These are phyloP conservation scores for Xylaria hypoxylon DNA, from an alignment of 2,329 filamentous ascomycete species.

Conservation along the genomic window DNA sequence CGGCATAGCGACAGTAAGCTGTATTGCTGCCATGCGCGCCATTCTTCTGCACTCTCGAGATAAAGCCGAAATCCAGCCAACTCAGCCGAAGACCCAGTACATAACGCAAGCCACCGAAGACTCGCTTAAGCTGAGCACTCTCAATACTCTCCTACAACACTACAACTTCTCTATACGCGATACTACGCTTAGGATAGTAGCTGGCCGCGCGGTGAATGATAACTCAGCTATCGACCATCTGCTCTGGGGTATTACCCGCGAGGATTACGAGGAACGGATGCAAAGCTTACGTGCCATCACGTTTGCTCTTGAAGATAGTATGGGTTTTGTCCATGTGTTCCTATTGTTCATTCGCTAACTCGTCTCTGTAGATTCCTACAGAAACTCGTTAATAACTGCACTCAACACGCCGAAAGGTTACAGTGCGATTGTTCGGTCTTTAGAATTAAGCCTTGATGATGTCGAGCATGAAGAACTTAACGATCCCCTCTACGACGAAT, in stretches of 20 bases:
- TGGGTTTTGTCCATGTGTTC: not conserved
- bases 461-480: constrained; percentile 63
- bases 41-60: constrained; percentile 71
- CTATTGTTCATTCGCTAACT: constrained; percentile 21
- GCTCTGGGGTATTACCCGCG: constrained; percentile 68
- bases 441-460: constrained; percentile 67
- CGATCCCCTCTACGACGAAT: constrained; percentile 71
- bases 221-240: constrained; percentile 61
- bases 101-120: constrained; percentile 82
- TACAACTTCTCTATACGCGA: constrained; percentile 80
- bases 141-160: constrained; percentile 75
- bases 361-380: constrained; percentile 45
- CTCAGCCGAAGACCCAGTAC: constrained; percentile 75
- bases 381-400: constrained; percentile 56
- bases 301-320: constrained; percentile 64
- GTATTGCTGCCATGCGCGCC: constrained; percentile 67
- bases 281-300: constrained; percentile 67
- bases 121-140: constrained; percentile 72
- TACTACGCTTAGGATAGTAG: constrained; percentile 71
- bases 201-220: constrained; percentile 70
- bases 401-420: constrained; percentile 65
- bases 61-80: constrained; percentile 73
- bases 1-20: constrained; percentile 68
- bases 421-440: constrained; percentile 68
- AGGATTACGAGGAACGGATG: constrained; percentile 70